Evolutionary conservation across 495 filamentous ascomycete genomes (phyloP).

Genomic region (Penicillium pulvis): DNA sequence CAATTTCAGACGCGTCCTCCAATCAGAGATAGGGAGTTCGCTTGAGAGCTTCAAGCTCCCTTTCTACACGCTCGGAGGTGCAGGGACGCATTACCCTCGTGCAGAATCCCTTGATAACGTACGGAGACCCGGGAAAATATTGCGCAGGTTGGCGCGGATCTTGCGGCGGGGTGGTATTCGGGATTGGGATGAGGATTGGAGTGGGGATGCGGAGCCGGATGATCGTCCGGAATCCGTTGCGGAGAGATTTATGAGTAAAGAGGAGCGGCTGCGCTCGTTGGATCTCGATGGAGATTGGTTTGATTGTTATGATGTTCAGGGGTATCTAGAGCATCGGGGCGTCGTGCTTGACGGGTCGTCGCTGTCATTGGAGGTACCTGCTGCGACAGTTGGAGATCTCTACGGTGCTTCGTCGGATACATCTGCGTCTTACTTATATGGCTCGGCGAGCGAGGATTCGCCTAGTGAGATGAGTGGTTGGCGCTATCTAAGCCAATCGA

Average conservation of each 20-base stretch:
- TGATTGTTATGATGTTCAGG: slow-evolving; percentile 34
- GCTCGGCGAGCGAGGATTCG: slow-evolving; percentile 10
- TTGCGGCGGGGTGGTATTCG: slow-evolving; percentile 26
- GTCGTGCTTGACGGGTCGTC: slow-evolving; percentile 23
- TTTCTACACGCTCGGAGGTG: slow-evolving; percentile 66
- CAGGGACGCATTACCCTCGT: slow-evolving; percentile 58
- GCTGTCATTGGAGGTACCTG: slow-evolving; percentile 24
- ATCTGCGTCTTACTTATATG: slow-evolving; percentile 17
- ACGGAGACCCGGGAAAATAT: slow-evolving; percentile 23
- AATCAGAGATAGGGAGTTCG: slow-evolving; percentile 21
- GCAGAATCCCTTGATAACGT: slow-evolving; percentile 26
- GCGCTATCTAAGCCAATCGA: slow-evolving; percentile 7
- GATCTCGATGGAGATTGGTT: slow-evolving; percentile 35
- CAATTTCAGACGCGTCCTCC: slow-evolving; percentile 39
- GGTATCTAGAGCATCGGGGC: slow-evolving; percentile 26
- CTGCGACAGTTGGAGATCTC: slow-evolving; percentile 14
- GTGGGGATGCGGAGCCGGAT: slow-evolving; percentile 22
- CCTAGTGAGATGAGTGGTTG: slow-evolving; percentile 4
- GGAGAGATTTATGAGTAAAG: slow-evolving; percentile 11
- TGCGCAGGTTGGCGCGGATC: slow-evolving; percentile 24
- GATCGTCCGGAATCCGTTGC: neutral
- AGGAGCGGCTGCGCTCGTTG: slow-evolving; percentile 19
- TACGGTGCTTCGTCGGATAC: slow-evolving; percentile 20
- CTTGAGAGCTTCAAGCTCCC: slow-evolving; percentile 60
- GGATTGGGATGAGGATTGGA: slow-evolving; percentile 36